A percentile compares a stretch with the other conserved stretches of the same genome.
phyloP scores from a whole-genome alignment of 108 stramenopile species.

The Aureococcus anophagefferens region DNA sequence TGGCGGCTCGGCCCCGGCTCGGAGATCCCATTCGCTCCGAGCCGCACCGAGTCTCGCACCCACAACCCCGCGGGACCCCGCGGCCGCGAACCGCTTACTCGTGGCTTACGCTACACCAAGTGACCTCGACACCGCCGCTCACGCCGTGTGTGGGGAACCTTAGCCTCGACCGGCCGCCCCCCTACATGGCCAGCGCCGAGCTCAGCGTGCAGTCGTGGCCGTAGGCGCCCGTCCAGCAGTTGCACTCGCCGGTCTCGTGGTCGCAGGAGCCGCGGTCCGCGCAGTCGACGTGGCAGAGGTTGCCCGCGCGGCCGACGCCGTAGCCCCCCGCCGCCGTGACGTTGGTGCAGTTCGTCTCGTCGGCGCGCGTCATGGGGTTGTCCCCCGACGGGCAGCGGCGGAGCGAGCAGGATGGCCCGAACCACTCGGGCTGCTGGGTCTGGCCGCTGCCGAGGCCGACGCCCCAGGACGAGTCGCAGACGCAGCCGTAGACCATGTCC shows the following conservation, averaged over 20 bases:
- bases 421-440: conserved; percentile 46
- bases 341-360: conserved; percentile 14
- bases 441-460: conserved; percentile 38
- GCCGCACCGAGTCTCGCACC: no score
- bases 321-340: conserved; percentile 6
- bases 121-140: no score
- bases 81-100: no score
- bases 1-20: no score
- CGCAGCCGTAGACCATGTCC: conserved; percentile 43
- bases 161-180: no score
- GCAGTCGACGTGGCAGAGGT: conserved; percentile 32
- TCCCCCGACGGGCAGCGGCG: conserved; percentile 48
- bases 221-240: conserved; percentile 25
- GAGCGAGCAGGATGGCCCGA: conserved; percentile 46
- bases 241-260: conserved; percentile 21
- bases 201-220: conserved; percentile 14
- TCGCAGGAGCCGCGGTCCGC: conserved; percentile 25
- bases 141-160: no score
- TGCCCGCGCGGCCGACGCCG: conserved; percentile 32
- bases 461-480: conserved; percentile 43
- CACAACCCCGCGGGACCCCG: no score
- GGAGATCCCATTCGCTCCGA: no score
- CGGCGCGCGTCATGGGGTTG: conserved; percentile 32
- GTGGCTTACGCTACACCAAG: no score
- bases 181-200: not conserved